Conservation (phyloP, 1,284 basidiomycete species). For the Leccinum subfulvum region DNA sequence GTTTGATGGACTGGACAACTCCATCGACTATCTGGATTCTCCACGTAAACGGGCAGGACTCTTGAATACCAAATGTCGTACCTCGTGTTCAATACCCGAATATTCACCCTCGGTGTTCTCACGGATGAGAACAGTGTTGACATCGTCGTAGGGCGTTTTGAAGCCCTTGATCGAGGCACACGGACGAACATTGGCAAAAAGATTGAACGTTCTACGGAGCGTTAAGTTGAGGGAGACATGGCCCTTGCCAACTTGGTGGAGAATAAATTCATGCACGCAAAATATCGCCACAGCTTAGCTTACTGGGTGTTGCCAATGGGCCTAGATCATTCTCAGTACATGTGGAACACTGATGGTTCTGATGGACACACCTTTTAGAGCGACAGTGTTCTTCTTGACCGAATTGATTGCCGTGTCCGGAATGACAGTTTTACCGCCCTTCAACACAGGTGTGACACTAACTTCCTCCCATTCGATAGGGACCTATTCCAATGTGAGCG, state of each 20-base stretch:
- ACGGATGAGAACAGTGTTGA: slow-evolving; percentile 97
- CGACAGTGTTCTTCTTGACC: slow-evolving; percentile 96
- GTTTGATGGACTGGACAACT: slow-evolving; percentile 99
- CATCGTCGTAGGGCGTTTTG: slow-evolving; percentile 98
- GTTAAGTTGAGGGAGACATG: slow-evolving; percentile 99
- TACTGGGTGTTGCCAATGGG: slow-evolving; percentile 92
- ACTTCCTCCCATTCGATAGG: slow-evolving; percentile 99
- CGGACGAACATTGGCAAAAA: slow-evolving; percentile 98
- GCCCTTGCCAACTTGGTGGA: slow-evolving; percentile 85
- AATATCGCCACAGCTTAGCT: slow-evolving; percentile 18
- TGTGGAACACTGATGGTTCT: slow-evolving; percentile 5
- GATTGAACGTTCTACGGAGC: slow-evolving; percentile 93
- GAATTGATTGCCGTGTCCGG: slow-evolving; percentile 90
- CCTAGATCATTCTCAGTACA: slow-evolving; percentile 43
- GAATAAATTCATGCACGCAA: slow-evolving; percentile 11
- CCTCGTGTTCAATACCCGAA: slow-evolving; percentile 98
- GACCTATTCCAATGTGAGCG: slow-evolving; percentile 51
- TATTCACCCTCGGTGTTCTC: slow-evolving; percentile 99
- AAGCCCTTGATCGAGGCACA: slow-evolving; percentile 95
- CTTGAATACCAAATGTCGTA: slow-evolving; percentile 31
- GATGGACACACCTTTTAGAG: slow-evolving; percentile 81
- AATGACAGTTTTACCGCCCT: slow-evolving; percentile 95
- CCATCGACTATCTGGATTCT: slow-evolving; percentile 80
- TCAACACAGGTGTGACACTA: slow-evolving; percentile 91
- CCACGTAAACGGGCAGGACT: slow-evolving; percentile 15